A percentile compares a stretch with the other conserved stretches of the same genome.
These are phyloP conservation scores for Pyrenophora graminea DNA, from an alignment of 2,329 filamentous ascomycete genomes.

Conservation along the genomic window DNA sequence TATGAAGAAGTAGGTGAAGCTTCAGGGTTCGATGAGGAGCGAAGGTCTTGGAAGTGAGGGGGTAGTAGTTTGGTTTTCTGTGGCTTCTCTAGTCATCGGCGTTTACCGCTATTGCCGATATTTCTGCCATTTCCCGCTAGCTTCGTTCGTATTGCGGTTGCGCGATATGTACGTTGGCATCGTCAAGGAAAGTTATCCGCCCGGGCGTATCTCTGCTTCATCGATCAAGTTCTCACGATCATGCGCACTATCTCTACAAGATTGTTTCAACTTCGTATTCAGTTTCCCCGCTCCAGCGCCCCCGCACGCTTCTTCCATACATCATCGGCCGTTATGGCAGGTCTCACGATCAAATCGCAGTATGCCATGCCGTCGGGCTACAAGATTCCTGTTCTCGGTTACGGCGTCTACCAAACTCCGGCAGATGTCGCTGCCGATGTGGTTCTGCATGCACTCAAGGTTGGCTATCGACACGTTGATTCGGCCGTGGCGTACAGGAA, in stretches of 20 bases:
- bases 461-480: slow-evolving; percentile 68
- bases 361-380: slow-evolving; percentile 63
- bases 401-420: slow-evolving; percentile 57
- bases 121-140: neutral
- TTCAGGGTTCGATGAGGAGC: too few species aligned
- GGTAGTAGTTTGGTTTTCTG: too few species aligned
- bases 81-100: neutral
- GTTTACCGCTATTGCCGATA: neutral
- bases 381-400: slow-evolving; percentile 64
- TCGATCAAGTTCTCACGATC: neutral
- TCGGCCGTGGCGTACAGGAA: slow-evolving; percentile 69
- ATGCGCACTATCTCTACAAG: slow-evolving; percentile 19
- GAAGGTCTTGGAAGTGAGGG: too few species aligned
- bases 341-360: slow-evolving; percentile 52
- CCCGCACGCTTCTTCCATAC: slow-evolving; percentile 22
- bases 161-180: too few species aligned
- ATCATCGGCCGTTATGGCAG: slow-evolving; percentile 47
- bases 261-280: slow-evolving; percentile 17
- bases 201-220: too few species aligned
- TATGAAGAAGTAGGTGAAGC: too few species aligned
- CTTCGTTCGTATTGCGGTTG: too few species aligned
- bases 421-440: slow-evolving; percentile 62
- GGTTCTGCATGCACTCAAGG: slow-evolving; percentile 61
- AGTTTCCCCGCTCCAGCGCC: slow-evolving; percentile 7
- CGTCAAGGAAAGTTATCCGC: too few species aligned